A percentile compares a stretch with the other conserved stretches of the same genome.
Conservation (phyloP, 176 grass and related monocot genomes). For the Phyllostachys edulis region DNA sequence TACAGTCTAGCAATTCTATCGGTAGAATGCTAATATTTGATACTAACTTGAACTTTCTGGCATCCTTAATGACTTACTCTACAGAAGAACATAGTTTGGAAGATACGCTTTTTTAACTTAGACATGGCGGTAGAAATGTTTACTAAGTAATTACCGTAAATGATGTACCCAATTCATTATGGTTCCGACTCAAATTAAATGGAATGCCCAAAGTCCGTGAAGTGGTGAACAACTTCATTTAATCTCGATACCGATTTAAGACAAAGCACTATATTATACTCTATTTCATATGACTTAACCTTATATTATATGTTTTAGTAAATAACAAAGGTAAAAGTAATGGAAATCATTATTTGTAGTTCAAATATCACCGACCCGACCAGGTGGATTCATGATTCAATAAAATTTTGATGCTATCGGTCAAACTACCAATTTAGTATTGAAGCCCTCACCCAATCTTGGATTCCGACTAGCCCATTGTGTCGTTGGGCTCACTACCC, state of each 20-base stretch:
- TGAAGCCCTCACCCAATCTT: background rate
- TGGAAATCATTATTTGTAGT: background rate
- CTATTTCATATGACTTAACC: background rate
- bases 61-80: background rate
- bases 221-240: background rate
- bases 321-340: background rate
- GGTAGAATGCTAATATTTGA: conserved; percentile 5
- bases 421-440: background rate
- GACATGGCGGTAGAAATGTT: background rate
- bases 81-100: background rate
- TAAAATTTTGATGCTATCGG: conserved; percentile 2
- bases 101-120: background rate
- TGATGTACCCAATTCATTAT: background rate
- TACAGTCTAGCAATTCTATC: background rate
- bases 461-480: too few species aligned
- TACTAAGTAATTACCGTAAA: background rate
- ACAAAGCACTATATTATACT: background rate
- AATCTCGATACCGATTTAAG: background rate
- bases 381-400: background rate
- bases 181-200: background rate
- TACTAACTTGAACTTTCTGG: background rate
- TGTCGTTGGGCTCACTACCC: too few species aligned
- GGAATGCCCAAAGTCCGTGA: background rate
- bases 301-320: background rate
- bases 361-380: background rate